Evolutionary conservation across 1,284 basidiomycete species (phyloP).

Genomic region (Ustilago tritici): DNA sequence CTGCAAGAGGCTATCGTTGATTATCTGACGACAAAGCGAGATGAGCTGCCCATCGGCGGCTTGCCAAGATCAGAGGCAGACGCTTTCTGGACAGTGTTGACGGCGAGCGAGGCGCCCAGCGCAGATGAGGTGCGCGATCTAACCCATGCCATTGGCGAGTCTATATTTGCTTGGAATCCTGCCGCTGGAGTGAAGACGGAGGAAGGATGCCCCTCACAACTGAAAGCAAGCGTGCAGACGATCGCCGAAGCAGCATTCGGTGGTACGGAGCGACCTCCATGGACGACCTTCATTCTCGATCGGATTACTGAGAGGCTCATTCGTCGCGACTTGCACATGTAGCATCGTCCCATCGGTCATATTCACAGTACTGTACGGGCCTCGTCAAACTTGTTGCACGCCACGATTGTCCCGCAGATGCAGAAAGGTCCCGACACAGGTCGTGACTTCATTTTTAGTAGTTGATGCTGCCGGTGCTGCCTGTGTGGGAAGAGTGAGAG

Average conservation of each 20-base stretch:
- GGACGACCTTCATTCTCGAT: constrained; percentile 30
- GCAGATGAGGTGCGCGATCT: constrained; percentile 23
- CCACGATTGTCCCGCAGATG: background rate
- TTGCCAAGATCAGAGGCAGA: background rate
- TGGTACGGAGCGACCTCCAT: constrained; percentile 16
- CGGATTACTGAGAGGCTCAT: constrained; percentile 16
- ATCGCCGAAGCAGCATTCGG: constrained; percentile 35
- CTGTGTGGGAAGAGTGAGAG: background rate
- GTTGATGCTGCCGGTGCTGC: background rate
- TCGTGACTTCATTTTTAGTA: background rate
- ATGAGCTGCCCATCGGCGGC: background rate
- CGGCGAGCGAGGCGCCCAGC: constrained; percentile 25
- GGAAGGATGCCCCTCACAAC: background rate
- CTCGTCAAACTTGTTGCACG: background rate
- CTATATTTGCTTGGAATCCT: background rate
- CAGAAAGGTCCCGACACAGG: background rate
- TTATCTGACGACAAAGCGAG: constrained; percentile 1
- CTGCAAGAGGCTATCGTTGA: constrained; percentile 12
- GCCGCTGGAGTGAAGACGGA: background rate
- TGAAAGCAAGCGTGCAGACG: constrained; percentile 2
- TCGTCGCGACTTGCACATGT: background rate
- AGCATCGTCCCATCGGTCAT: background rate
- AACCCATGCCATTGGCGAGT: constrained; percentile 15
- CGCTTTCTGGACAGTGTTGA: constrained; percentile 15
- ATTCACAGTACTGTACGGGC: no score